Evolutionary conservation across 2,329 filamentous ascomycete genomes (phyloP).

Genomic region (Aspergillus neoniger): DNA sequence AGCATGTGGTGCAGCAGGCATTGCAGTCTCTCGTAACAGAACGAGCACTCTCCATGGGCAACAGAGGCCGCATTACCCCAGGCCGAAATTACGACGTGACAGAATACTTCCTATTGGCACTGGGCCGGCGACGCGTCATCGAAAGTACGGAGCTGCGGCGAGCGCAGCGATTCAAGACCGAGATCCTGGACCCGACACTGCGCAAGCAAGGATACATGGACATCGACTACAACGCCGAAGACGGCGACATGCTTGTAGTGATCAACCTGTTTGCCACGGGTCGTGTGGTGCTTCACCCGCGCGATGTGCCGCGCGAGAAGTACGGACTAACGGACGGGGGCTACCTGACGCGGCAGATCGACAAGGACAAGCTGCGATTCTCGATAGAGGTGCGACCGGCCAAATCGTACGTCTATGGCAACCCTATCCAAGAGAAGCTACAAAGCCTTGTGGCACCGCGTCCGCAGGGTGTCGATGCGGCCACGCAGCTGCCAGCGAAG

Average conservation of each 20-base stretch:
- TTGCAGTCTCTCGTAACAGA: constrained; percentile 44
- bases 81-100: constrained; percentile 49
- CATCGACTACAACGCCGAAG: constrained; percentile 41
- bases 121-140: constrained; percentile 45
- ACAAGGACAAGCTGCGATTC: constrained; percentile 48
- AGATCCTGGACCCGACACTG: constrained; percentile 45
- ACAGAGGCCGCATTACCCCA: constrained; percentile 42
- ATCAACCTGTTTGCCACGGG: constrained; percentile 45
- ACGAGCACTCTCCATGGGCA: constrained; percentile 41
- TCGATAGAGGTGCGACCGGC: constrained; percentile 42
- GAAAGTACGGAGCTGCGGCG: constrained; percentile 42
- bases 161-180: constrained; percentile 46
- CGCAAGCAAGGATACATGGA: constrained; percentile 31
- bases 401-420: constrained; percentile 42
- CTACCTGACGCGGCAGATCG: constrained; percentile 50
- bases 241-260: constrained; percentile 47
- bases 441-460: constrained; percentile 29
- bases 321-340: constrained; percentile 50
- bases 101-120: constrained; percentile 41
- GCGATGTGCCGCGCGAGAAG: constrained; percentile 45
- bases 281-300: constrained; percentile 38
- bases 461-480: constrained; percentile 6
- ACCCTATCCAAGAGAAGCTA: constrained; percentile 33
- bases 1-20: constrained; percentile 40
- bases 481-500: constrained; percentile 23